phyloP scores from a whole-genome alignment of 2,329 filamentous ascomycete species.

The Monilinia fructigena region DNA sequence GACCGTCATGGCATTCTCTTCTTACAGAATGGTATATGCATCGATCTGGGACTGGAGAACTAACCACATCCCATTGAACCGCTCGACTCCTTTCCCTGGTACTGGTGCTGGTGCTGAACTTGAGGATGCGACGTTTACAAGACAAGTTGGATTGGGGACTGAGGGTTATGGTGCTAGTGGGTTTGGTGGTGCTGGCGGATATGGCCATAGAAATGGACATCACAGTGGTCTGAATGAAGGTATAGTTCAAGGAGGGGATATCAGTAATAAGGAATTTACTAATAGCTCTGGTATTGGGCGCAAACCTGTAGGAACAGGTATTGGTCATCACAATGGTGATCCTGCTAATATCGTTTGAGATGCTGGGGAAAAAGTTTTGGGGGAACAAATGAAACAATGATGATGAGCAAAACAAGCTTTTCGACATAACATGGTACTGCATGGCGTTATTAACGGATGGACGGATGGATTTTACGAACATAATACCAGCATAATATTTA shows the following conservation, averaged over 20 bases:
- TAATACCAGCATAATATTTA: slow-evolving; percentile 12
- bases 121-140: slow-evolving; percentile 56
- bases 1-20: slow-evolving; percentile 61
- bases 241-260: slow-evolving; percentile 4
- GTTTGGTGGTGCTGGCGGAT: not conserved
- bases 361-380: not conserved
- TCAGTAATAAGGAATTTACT: not conserved
- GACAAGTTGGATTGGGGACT: slow-evolving; percentile 60
- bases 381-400: not conserved
- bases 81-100: slow-evolving; percentile 52
- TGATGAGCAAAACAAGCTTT: not conserved
- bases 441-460: slow-evolving; percentile 11
- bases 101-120: slow-evolving; percentile 46
- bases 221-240: slow-evolving; percentile 6
- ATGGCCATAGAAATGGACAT: slow-evolving; percentile 11
- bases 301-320: slow-evolving; percentile 8
- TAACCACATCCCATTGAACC: slow-evolving; percentile 64
- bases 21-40: slow-evolving; percentile 67
- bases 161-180: slow-evolving; percentile 10
- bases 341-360: slow-evolving; percentile 11
- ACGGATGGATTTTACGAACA: slow-evolving; percentile 5
- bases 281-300: slow-evolving; percentile 13
- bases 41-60: slow-evolving; percentile 67
- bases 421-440: not conserved
- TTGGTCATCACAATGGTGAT: not conserved